Conservation (phyloP, 768 basidiomycete species). For the Trichaptum fuscoviolaceum region DNA sequence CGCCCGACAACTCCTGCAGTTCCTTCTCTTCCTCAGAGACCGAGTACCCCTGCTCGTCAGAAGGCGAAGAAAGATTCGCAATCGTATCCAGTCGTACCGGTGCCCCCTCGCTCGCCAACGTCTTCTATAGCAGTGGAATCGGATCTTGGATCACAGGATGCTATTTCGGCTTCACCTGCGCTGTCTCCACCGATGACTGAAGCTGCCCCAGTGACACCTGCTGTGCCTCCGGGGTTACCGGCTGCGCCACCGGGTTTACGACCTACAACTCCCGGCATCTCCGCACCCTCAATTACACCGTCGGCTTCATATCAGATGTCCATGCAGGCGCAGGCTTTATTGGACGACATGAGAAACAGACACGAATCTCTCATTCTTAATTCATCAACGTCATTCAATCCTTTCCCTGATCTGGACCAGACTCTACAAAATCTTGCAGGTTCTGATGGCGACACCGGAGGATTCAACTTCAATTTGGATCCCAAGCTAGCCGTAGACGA, state of each 20-base stretch:
- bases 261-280: slow-evolving; percentile 41
- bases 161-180: slow-evolving; percentile 32
- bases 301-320: slow-evolving; percentile 81
- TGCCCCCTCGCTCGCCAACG: slow-evolving; percentile 35
- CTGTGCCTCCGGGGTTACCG: slow-evolving; percentile 16
- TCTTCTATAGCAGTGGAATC: slow-evolving; percentile 48
- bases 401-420: slow-evolving; percentile 88
- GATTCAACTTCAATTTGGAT: slow-evolving; percentile 86
- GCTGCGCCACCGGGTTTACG: slow-evolving; percentile 48
- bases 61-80: slow-evolving; percentile 30
- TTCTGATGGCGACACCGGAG: slow-evolving; percentile 53
- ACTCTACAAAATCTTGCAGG: slow-evolving; percentile 69
- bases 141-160: slow-evolving; percentile 43
- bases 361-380: slow-evolving; percentile 49
- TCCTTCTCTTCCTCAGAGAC: slow-evolving; percentile 31
- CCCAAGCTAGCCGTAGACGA: slow-evolving; percentile 57
- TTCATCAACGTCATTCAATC: slow-evolving; percentile 39
- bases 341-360: slow-evolving; percentile 78
- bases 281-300: slow-evolving; percentile 43
- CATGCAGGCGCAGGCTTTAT: slow-evolving; percentile 72
- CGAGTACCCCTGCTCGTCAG: slow-evolving; percentile 40
- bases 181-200: slow-evolving; percentile 36
- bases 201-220: slow-evolving; percentile 25
- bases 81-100: slow-evolving; percentile 24
- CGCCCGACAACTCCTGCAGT: slow-evolving; percentile 53